Evolutionary conservation across 2,329 filamentous ascomycete species (phyloP), one percentile per base, ranked within the genome.

Genomic region (Trichoderma simmonsii): DNA sequence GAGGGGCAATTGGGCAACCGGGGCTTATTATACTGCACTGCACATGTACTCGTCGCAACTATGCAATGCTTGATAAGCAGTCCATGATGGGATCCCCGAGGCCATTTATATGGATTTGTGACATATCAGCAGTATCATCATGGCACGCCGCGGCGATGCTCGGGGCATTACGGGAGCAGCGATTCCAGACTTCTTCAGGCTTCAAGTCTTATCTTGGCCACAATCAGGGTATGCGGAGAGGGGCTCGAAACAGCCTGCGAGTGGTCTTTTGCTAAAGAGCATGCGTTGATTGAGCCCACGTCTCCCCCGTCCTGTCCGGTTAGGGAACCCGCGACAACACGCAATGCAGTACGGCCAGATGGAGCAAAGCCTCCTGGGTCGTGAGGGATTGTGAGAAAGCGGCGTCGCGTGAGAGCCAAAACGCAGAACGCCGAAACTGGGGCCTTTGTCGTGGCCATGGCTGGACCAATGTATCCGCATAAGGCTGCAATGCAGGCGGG

Each of bases 401-500:
- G 24, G 30, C 51, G 51, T 59, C 60, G 68, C 32, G 59, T 63
- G 68, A 70, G 66, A 11, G 24, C 39, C 54, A 14, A n/a, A 34
- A 24, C 64, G 36, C 63, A 66, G n/a, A 39, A 21, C 6, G 60
- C 28, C 48, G 60, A 14, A 34, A 51, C 59, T 24, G 18, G 57
- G n/a, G 51, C 24, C n/a, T 51, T 48, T 43, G 71, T 72, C 71
- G 71, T 72, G 71, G 71, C 65, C 56, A 28, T 66, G 32, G 65
- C 32, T 28, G 36, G 56, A 28, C 71, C 71, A 70, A 66, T 56
- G 60, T 72, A 34, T 72, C 39, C 28, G 30, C 64, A 39, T 72
- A 72, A 70, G 71, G 71, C 71, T 72, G 71, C 71, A 72, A 72
- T 70, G 60, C 71, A 72, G 54, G 48, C 60, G 66, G 57, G 48